These are phyloP conservation scores for Hymenoscyphus scutula DNA, from an alignment of 2,329 filamentous ascomycete species.

Conservation along the genomic window DNA sequence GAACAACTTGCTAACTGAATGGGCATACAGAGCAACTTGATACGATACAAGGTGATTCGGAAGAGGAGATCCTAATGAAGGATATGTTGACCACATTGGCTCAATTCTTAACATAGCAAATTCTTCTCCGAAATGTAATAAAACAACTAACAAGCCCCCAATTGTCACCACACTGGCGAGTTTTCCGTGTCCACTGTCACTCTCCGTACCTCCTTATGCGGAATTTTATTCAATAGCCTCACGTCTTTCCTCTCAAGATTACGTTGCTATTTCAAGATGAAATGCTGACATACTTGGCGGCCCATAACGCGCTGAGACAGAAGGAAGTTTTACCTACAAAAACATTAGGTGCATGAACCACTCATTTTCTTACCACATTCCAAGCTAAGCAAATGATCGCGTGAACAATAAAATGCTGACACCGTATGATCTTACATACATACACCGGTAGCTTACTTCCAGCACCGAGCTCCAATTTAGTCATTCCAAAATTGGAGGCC, in stretches of 20 bases:
- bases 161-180: background rate
- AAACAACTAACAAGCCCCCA: background rate
- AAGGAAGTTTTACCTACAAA: too few relatives aligned
- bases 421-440: background rate
- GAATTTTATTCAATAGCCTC: background rate
- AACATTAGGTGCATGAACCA: too few relatives aligned
- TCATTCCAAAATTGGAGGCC: too few relatives aligned
- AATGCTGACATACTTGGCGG: too few relatives aligned
- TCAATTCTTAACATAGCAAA: conserved; percentile 41
- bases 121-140: background rate
- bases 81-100: conserved; percentile 66
- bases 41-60: conserved; percentile 52
- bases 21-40: conserved; percentile 54
- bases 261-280: background rate
- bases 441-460: background rate
- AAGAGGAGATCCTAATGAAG: conserved; percentile 51
- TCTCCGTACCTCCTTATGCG: background rate
- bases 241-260: background rate
- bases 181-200: background rate
- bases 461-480: background rate
- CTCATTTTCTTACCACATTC: too few relatives aligned
- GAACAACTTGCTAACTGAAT: background rate
- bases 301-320: too few relatives aligned
- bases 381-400: background rate
- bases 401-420: background rate